Percentiles rank a stretch among this genome's conserved stretches.
These are phyloP conservation scores for Coccomyxa sp. DNA, from an alignment of 139 green algal genomes.

Conservation along the genomic window DNA sequence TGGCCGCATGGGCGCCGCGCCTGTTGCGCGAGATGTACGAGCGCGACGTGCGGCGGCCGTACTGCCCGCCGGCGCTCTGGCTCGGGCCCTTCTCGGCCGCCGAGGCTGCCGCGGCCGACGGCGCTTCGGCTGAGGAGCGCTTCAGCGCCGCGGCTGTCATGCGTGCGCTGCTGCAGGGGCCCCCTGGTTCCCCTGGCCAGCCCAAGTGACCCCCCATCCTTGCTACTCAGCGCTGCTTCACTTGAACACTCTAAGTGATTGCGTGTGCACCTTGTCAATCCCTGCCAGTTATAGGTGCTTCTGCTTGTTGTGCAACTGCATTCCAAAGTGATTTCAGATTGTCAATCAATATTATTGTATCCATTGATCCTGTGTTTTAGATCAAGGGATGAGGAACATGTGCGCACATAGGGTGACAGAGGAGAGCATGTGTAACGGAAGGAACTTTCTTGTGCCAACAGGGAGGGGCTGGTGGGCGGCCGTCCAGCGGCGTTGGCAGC, in stretches of 20 bases:
- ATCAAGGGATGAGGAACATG: no score
- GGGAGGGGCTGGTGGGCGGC: background rate
- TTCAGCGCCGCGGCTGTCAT: conserved; percentile 32
- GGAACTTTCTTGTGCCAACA: no score
- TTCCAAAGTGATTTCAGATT: no score
- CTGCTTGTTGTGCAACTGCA: no score
- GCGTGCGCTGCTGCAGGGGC: conserved; percentile 11
- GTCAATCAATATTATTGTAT: no score
- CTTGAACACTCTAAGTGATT: no score
- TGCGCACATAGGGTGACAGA: no score
- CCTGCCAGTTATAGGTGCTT: no score
- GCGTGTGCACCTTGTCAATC: no score
- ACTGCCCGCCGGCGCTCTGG: conserved; percentile 77
- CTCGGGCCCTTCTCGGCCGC: conserved; percentile 62
- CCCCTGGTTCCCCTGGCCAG: background rate
- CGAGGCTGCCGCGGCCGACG: conserved; percentile 5
- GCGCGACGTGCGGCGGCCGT: conserved; percentile 61
- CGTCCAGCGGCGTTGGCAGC: conserved; percentile 41
- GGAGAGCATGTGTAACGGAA: no score
- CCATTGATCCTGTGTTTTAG: no score
- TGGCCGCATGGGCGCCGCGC: conserved; percentile 36
- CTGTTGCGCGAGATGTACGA: conserved; percentile 71
- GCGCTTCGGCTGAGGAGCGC: conserved; percentile 1
- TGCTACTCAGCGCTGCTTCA: no score
- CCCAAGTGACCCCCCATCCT: background rate